Evolutionary conservation across 2,329 filamentous ascomycete species (phyloP).

Genomic region (Apiospora aurea): DNA sequence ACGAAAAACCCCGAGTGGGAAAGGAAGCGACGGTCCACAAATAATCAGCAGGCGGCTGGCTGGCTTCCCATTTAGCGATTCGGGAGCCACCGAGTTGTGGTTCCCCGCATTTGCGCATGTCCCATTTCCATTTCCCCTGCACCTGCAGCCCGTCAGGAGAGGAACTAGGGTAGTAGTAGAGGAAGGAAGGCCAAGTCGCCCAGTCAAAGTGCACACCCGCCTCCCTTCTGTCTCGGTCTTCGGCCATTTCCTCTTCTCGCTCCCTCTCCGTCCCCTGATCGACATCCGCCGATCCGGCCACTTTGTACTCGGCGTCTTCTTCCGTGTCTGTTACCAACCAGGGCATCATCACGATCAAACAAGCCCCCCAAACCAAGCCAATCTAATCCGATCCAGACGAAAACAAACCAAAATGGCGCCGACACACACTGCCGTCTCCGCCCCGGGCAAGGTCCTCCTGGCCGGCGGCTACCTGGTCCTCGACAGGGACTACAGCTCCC

Average conservation of each 20-base stretch:
- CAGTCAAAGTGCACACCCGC: neutral
- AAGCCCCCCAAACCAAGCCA: neutral
- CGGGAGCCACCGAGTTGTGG: neutral
- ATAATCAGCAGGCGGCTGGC: neutral
- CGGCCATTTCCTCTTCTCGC: neutral
- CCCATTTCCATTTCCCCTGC: no score
- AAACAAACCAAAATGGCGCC: slow-evolving; percentile 22
- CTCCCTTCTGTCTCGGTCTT: neutral
- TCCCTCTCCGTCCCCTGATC: slow-evolving; percentile 4
- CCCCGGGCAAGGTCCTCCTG: slow-evolving; percentile 94
- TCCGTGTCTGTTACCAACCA: no score
- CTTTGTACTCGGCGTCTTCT: neutral
- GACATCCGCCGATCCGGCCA: neutral
- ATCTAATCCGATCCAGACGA: neutral
- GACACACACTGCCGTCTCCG: slow-evolving; percentile 71
- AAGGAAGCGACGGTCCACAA: neutral
- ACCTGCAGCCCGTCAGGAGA: slow-evolving; percentile 3
- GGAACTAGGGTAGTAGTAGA: no score
- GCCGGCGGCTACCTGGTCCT: slow-evolving; percentile 95
- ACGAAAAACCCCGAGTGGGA: neutral
- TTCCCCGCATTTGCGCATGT: neutral
- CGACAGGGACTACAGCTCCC: slow-evolving; percentile 82
- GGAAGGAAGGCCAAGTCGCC: neutral
- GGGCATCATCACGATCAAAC: neutral
- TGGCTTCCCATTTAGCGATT: neutral